A percentile compares a stretch with the other conserved stretches of the same genome.
These are phyloP conservation scores for Hymenoscyphus fructigenus DNA, from an alignment of 2,329 filamentous ascomycete species.

Conservation along the genomic window DNA sequence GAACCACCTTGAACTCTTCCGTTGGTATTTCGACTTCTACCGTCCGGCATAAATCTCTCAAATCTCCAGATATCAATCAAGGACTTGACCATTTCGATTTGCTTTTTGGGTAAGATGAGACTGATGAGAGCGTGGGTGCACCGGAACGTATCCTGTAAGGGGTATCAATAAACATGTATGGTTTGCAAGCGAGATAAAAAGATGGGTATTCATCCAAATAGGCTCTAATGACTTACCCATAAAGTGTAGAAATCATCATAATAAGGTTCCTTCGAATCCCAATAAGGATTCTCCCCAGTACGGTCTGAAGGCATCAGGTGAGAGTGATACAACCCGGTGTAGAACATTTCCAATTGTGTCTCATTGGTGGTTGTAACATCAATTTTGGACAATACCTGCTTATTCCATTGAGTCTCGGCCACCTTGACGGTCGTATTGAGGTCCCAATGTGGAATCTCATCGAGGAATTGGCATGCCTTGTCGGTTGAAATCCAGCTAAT, in stretches of 20 bases:
- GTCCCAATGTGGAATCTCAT: constrained; percentile 44
- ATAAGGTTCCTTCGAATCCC: constrained; percentile 63
- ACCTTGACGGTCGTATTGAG: constrained; percentile 41
- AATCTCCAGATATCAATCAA: constrained; percentile 66
- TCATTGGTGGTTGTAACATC: constrained; percentile 50
- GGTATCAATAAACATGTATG: constrained; percentile 34
- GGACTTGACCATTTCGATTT: constrained; percentile 61
- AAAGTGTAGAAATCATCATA: constrained; percentile 71
- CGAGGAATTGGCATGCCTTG: constrained; percentile 24
- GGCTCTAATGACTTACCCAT: constrained; percentile 46
- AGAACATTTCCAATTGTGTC: constrained; percentile 52
- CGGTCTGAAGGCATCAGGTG: constrained; percentile 67
- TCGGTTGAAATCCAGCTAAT: constrained; percentile 20
- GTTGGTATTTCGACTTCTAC: constrained; percentile 65
- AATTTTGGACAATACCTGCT: constrained; percentile 46
- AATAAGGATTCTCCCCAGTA: constrained; percentile 65
- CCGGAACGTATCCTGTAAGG: constrained; percentile 62
- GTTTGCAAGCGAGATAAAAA: too few species aligned
- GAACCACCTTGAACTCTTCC: constrained; percentile 66
- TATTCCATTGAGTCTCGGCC: constrained; percentile 54
- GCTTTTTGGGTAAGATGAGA: constrained; percentile 60
- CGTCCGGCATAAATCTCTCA: constrained; percentile 64
- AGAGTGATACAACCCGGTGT: constrained; percentile 59
- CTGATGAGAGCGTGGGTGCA: constrained; percentile 60
- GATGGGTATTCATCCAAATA: neutral